Base-by-base conservation (phyloP, 1,139 yeast species). In the Insectozyma bohioensis region DNA sequence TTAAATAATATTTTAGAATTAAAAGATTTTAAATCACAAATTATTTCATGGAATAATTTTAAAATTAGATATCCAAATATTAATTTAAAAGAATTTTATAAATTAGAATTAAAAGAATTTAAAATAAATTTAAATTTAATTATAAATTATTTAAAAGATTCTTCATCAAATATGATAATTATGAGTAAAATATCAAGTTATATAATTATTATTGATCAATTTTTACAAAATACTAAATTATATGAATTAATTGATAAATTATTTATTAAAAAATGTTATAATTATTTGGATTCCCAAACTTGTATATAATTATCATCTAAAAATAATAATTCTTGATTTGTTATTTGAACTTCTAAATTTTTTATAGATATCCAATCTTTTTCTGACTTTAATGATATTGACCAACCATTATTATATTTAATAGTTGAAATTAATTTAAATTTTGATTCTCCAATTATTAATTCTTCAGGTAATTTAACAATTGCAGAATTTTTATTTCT, bases 271-370 rank as follows among this genome's bases (percentile, higher is more conserved):
- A 17, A 24, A 24, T 24, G 12, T 12, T 7, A 15, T 24, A 9
- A 4, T 19, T 19, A 19, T 19, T 7, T 19, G 4, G 9, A 18
- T 45, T 76, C 73, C 94, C 94, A 84, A 12, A 84, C 58, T 52
- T 83, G 90, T 25, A 85, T 58, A 53, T 76, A 78, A 28, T 77
- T 72, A 43, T 82, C 86, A 27, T 72, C 69, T 23, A 85, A 53
- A 46, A 83, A 80, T 33, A 85, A 48, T 32, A 84, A 60, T 42
- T 82, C 88, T 30, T 66, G 63, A 26, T 79, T 78, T 24, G 73
- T 67, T 11, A 53, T 52, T 24, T 59, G 64, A 1, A 77, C 70
- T 10, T 58, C 53, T 30, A 76, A 57, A 45, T 83, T 80, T 29
- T 71, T 67, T 9, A 85, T 65, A 38, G 74, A 77, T 4, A 69